These are phyloP conservation scores for Boletus tylopilopsis DNA, from an alignment of 768 basidiomycete species.

Conservation along the genomic window DNA sequence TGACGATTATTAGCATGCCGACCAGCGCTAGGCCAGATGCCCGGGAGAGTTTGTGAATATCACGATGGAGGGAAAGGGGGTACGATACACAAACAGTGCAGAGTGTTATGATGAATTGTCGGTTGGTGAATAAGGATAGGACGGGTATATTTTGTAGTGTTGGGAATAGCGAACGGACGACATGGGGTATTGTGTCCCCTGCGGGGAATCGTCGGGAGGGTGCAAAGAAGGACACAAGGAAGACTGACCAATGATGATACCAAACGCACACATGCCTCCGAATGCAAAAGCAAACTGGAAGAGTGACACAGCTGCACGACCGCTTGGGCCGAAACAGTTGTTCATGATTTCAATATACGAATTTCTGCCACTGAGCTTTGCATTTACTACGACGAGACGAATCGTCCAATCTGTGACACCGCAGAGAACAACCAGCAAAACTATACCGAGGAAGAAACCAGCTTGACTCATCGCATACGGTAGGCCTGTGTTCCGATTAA, in stretches of 20 bases:
- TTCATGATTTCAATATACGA: constrained; percentile 96
- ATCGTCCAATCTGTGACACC: constrained; percentile 97
- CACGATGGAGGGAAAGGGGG: constrained; percentile 91
- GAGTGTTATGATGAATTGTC: constrained; percentile 84
- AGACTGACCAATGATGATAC: constrained; percentile 77
- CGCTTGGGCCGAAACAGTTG: constrained; percentile 85
- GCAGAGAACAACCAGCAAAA: constrained; percentile 79
- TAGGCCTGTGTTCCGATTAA: constrained; percentile 50
- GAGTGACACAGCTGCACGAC: constrained; percentile 91
- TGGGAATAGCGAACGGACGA: constrained; percentile 85
- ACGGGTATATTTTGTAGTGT: constrained; percentile 61
- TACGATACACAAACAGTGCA: constrained; percentile 89
- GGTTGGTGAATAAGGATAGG: constrained; percentile 73
- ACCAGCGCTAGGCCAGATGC: constrained; percentile 88
- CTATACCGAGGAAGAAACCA: constrained; percentile 83
- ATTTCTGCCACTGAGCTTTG: constrained; percentile 88
- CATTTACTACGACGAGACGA: constrained; percentile 90
- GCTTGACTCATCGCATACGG: constrained; percentile 95
- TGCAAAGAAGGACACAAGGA: neutral
- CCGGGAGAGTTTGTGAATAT: constrained; percentile 94
- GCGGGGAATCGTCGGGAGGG: neutral
- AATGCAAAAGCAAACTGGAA: constrained; percentile 99
- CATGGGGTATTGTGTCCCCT: constrained; percentile 96
- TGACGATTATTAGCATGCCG: constrained; percentile 93
- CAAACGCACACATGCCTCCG: constrained; percentile 99